Base-by-base conservation (phyloP, 257 asterid species). In the Lycium ferocissimum region DNA sequence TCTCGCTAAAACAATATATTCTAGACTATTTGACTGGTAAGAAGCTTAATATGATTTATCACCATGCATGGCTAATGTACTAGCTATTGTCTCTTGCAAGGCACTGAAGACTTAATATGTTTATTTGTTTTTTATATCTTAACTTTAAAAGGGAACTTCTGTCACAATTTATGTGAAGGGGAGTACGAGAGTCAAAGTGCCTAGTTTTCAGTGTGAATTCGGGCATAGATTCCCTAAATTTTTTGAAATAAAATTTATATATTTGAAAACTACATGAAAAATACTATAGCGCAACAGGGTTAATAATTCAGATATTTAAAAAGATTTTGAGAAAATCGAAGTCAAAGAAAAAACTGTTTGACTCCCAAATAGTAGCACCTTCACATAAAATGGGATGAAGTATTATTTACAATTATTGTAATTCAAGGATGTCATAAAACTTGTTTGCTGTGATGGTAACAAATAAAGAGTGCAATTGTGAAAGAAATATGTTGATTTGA, bases 11-110 rank as follows among this genome's bases (percentile, higher is more conserved):
- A 93, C 99, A 17, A 51, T 94, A 86, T 96, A 96, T 88, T 96
- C 99, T 84, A 92, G 99, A 86, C 89, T 96, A 83, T 96, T 96
- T 88, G 99, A 96, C 88, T 96, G 99, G 99, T 96, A 91, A 85
- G 87, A 59, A 83, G 72, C 83, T 84, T 83, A 18, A 57, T 83
- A 79, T 9, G 72, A 82, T 88, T 83, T 45, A 66, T 65, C 35
- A 37, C 80, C 71, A 76, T 76, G 8, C 43, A 54, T 78, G 82
- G 13, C 14, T 53, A 33, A 78, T 78, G 33, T 78, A 78, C 65
- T 76, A 51, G 63, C 82, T 53, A 76, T 49, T 76, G 63, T 54
- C 9, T 14, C 14, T 51, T 51, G 62, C 82, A 12, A 51, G 63
- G 22, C 26, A 26, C 61, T 22, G 81, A 53, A 51, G 43, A 49